Percentiles rank a stretch among this genome's conserved stretches.
Evolutionary conservation across 805 yeast species (phyloP).

Genomic region (Cyberlindnera lachancei): DNA sequence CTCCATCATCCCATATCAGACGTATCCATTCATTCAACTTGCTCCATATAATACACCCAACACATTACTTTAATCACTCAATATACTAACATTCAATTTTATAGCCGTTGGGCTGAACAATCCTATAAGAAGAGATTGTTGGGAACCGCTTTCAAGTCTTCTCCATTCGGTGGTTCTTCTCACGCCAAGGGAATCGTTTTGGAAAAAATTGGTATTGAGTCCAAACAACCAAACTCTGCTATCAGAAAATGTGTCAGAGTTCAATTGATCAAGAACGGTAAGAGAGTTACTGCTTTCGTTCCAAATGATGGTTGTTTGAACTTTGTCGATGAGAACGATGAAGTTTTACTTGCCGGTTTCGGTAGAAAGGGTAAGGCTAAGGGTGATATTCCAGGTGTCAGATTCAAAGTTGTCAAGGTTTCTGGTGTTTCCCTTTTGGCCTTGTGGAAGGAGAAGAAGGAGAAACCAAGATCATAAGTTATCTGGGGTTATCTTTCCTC

Average conservation of each 20-base stretch:
- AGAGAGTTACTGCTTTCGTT: constrained; percentile 99
- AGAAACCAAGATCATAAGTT: constrained; percentile 97
- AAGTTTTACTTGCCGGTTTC: constrained; percentile 99
- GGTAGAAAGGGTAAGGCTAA: constrained; percentile 99
- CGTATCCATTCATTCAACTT: too few species aligned
- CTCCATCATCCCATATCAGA: too few species aligned
- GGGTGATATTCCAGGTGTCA: constrained; percentile 99
- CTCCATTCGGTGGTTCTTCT: constrained; percentile 99
- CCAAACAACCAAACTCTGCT: constrained; percentile 99
- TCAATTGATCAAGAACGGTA: constrained; percentile 99
- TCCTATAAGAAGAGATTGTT: constrained; percentile 97
- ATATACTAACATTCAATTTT: constrained; percentile 19
- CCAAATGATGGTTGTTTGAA: constrained; percentile 99
- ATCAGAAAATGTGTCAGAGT: constrained; percentile 99
- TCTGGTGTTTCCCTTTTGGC: constrained; percentile 99
- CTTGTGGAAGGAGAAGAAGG: constrained; percentile 99
- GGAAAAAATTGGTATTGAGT: constrained; percentile 99
- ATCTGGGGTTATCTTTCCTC: constrained; percentile 1
- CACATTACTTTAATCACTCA: too few species aligned
- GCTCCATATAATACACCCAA: too few species aligned
- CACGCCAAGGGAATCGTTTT: constrained; percentile 99
- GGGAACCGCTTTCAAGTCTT: constrained; percentile 99
- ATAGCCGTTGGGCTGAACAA: constrained; percentile 97
- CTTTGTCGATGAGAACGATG: constrained; percentile 99
- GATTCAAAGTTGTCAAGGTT: constrained; percentile 99